phyloP scores from a whole-genome alignment of 2,329 filamentous ascomycete genomes.

The Stachybotrys chartarum region DNA sequence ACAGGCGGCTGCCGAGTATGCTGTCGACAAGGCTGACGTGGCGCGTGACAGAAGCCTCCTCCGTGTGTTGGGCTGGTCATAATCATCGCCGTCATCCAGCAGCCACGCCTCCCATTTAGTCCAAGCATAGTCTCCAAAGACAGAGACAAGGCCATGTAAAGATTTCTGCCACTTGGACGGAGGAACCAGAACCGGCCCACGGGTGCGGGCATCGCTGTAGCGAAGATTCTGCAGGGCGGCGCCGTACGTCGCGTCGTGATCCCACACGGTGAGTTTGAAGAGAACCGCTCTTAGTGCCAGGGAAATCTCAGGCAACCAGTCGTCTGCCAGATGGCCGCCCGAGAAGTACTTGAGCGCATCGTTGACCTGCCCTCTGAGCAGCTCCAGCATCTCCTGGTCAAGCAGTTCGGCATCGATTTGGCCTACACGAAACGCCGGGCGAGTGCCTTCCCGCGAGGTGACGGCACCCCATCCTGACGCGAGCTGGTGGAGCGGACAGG shows the following conservation, averaged over 20 bases:
- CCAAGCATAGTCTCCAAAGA: slow-evolving; percentile 86
- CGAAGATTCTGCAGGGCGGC: slow-evolving; percentile 86
- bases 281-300: slow-evolving; percentile 69
- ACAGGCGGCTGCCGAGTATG: slow-evolving; percentile 77
- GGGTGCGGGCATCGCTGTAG: slow-evolving; percentile 74
- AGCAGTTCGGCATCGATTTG: slow-evolving; percentile 94
- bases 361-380: slow-evolving; percentile 78
- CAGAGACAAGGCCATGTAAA: slow-evolving; percentile 76
- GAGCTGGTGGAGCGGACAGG: slow-evolving; percentile 55
- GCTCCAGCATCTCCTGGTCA: slow-evolving; percentile 83
- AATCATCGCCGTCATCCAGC: slow-evolving; percentile 67
- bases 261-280: slow-evolving; percentile 96
- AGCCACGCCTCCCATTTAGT: slow-evolving; percentile 87
- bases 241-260: slow-evolving; percentile 91
- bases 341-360: slow-evolving; percentile 85
- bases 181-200: slow-evolving; percentile 53
- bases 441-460: slow-evolving; percentile 67
- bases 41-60: slow-evolving; percentile 56
- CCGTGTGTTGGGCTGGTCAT: slow-evolving; percentile 50
- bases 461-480: slow-evolving; percentile 62
- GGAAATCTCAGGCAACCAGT: slow-evolving; percentile 81
- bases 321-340: slow-evolving; percentile 66
- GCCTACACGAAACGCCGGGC: slow-evolving; percentile 84
- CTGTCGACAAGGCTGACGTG: slow-evolving; percentile 61
- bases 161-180: slow-evolving; percentile 80